Percentiles rank a stretch among this genome's conserved stretches.
Evolutionary conservation across 108 stramenopile genomes (phyloP).

Genomic region (Bacterosira constricta): DNA sequence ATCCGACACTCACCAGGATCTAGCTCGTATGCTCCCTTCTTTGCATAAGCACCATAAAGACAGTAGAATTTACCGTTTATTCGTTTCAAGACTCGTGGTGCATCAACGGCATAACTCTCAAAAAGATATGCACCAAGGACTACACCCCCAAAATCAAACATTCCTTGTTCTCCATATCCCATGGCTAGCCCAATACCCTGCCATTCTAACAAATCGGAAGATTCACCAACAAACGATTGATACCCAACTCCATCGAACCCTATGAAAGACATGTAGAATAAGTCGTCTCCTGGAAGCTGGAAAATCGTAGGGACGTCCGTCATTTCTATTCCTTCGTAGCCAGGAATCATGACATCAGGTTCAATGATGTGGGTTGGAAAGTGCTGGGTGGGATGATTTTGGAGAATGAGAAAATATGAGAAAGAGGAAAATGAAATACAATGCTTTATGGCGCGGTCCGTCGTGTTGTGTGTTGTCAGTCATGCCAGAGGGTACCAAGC

Average conservation of each 20-base stretch:
- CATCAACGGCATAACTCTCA: conserved; percentile 39
- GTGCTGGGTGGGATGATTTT: too few species aligned
- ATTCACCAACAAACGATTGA: conserved; percentile 46
- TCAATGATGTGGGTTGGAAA: conserved; percentile 36
- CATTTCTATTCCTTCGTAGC: conserved; percentile 36
- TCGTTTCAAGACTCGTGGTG: conserved; percentile 34
- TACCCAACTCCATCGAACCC: conserved; percentile 46
- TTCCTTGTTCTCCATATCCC: conserved; percentile 34
- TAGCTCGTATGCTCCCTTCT: conserved; percentile 33
- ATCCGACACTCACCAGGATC: too few species aligned
- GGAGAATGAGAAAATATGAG: too few species aligned
- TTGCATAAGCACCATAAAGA: conserved; percentile 42
- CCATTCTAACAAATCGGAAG: conserved; percentile 37
- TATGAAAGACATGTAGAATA: conserved; percentile 47
- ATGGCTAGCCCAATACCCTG: conserved; percentile 35
- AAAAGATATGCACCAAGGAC: conserved; percentile 48
- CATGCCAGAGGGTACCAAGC: too few species aligned
- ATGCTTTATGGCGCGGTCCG: too few species aligned
- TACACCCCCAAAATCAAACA: conserved; percentile 40
- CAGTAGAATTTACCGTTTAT: conserved; percentile 33
- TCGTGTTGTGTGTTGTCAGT: too few species aligned
- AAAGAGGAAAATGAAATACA: too few species aligned
- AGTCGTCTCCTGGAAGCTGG: conserved; percentile 39
- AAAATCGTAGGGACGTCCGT: conserved; percentile 52
- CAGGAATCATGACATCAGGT: conserved; percentile 19